Conservation (phyloP, 2,329 filamentous ascomycete species). For the Onygenales sp. region DNA sequence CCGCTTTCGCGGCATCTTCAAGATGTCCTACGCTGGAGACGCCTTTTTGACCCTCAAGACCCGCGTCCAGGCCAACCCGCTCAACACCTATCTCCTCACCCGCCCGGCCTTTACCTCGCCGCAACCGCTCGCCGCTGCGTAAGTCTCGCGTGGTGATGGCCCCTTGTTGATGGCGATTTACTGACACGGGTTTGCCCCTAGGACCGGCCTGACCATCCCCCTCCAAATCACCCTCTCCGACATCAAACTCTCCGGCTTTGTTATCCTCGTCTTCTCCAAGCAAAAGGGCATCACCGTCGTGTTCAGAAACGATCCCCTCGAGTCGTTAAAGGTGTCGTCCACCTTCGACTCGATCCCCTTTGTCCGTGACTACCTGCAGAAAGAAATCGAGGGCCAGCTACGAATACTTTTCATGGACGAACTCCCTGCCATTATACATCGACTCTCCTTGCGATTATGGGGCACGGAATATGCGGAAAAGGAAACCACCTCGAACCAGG, state of each 20-base stretch:
- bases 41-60: slow-evolving; percentile 93
- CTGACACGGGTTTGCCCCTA: slow-evolving; percentile 12
- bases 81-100: slow-evolving; percentile 90
- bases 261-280: slow-evolving; percentile 94
- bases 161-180: background rate
- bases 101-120: slow-evolving; percentile 90
- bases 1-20: slow-evolving; percentile 95
- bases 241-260: slow-evolving; percentile 91
- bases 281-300: slow-evolving; percentile 95
- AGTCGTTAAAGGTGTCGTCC: slow-evolving; percentile 95
- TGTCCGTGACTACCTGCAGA: slow-evolving; percentile 91
- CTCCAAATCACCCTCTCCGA: slow-evolving; percentile 93
- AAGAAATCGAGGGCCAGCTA: slow-evolving; percentile 88
- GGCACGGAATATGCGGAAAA: slow-evolving; percentile 71
- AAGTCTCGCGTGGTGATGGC: slow-evolving; percentile 16
- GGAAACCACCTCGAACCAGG: slow-evolving; percentile 28
- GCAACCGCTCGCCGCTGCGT: slow-evolving; percentile 75
- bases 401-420: slow-evolving; percentile 97
- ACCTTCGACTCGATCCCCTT: slow-evolving; percentile 99
- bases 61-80: slow-evolving; percentile 90
- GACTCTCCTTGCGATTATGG: slow-evolving; percentile 78
- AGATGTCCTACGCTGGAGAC: slow-evolving; percentile 96
- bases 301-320: slow-evolving; percentile 94
- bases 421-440: slow-evolving; percentile 89
- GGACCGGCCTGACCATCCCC: slow-evolving; percentile 87